Percentiles rank a stretch among this genome's conserved stretches.
phyloP scores from a whole-genome alignment of 768 basidiomycete species.

The Tricholomella constricta region DNA sequence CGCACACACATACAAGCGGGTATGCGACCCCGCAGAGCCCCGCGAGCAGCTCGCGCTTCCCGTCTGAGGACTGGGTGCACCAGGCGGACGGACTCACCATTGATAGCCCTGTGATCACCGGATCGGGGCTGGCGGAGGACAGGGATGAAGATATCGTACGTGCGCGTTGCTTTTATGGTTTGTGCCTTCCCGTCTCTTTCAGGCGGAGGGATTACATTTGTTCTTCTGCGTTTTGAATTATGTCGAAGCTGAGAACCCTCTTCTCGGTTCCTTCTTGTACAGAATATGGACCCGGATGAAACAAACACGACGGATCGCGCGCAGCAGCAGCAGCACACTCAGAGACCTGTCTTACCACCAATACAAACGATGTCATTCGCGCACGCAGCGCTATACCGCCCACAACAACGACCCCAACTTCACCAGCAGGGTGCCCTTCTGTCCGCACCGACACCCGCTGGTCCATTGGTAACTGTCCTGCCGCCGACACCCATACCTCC shows the following conservation, averaged over 20 bases:
- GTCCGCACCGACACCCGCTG: constrained; percentile 6
- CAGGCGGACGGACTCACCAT: constrained; percentile 71
- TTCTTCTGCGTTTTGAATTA: not conserved
- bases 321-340: not conserved
- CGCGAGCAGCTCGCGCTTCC: constrained; percentile 40
- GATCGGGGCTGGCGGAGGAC: not conserved
- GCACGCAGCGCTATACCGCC: constrained; percentile 5
- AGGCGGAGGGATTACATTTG: not conserved
- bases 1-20: constrained; percentile 15
- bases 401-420: constrained; percentile 1
- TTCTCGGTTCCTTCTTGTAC: not conserved
- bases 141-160: constrained; percentile 59
- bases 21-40: constrained; percentile 20
- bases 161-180: constrained; percentile 9
- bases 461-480: constrained; percentile 29
- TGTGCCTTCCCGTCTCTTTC: not conserved
- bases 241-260: not conserved
- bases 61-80: constrained; percentile 75
- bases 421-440: constrained; percentile 12
- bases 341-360: constrained; percentile 11
- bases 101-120: constrained; percentile 45
- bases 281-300: constrained; percentile 33
- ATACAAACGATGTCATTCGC: constrained; percentile 11
- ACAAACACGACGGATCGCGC: not conserved
- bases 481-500: constrained; percentile 30